Evolutionary conservation across 1,284 basidiomycete species (phyloP).

Genomic region (Athelia psychrophila): DNA sequence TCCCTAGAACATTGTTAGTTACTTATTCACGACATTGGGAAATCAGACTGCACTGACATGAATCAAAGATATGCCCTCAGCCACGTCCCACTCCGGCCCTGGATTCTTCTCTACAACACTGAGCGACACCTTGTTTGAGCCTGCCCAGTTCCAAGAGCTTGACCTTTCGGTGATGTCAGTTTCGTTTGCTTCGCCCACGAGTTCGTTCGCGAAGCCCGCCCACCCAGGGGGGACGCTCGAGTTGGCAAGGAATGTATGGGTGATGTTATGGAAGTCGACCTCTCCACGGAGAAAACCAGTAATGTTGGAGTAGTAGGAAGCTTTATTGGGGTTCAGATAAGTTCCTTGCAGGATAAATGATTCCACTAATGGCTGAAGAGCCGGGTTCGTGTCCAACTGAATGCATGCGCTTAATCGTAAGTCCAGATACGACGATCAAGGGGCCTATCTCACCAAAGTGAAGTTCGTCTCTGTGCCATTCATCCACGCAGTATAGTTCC

Average conservation of each 20-base stretch:
- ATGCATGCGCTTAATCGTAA: constrained; percentile 4
- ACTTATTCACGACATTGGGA: neutral
- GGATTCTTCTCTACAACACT: constrained; percentile 64
- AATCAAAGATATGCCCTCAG: constrained; percentile 50
- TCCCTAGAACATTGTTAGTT: constrained; percentile 42
- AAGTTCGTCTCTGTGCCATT: constrained; percentile 67
- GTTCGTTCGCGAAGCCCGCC: constrained; percentile 45
- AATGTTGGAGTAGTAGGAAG: constrained; percentile 71
- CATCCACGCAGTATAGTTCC: constrained; percentile 74
- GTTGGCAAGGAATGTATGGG: constrained; percentile 35
- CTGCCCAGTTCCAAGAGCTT: constrained; percentile 70
- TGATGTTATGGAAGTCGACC: constrained; percentile 61
- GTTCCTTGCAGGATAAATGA: constrained; percentile 45
- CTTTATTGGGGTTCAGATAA: constrained; percentile 39
- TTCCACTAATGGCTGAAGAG: constrained; percentile 46
- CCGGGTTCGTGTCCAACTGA: constrained; percentile 50
- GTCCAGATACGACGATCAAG: constrained; percentile 2
- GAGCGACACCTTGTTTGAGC: constrained; percentile 56
- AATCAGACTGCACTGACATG: constrained; percentile 46
- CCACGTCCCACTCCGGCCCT: constrained; percentile 28
- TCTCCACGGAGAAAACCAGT: constrained; percentile 74
- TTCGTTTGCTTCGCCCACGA: constrained; percentile 45
- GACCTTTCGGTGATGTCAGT: constrained; percentile 44
- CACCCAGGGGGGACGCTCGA: constrained; percentile 37
- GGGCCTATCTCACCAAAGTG: constrained; percentile 52